A percentile compares a stretch with the other conserved stretches of the same genome.
These are phyloP conservation scores for Canavalia ensiformis DNA, from an alignment of 306 rosid species.

Conservation along the genomic window DNA sequence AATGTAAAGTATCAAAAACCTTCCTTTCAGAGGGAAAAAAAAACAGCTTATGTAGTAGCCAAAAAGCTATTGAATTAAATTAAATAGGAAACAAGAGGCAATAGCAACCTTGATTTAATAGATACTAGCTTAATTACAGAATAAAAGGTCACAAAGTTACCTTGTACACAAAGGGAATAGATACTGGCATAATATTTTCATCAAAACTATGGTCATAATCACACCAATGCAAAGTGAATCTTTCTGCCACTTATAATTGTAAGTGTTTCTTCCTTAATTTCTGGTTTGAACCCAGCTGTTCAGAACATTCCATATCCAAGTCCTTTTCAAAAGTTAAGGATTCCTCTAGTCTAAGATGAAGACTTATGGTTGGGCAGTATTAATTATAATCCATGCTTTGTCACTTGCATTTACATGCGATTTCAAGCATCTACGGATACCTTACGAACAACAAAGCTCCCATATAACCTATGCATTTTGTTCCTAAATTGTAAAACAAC, in stretches of 20 bases:
- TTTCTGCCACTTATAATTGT: neutral
- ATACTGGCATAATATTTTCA: slow-evolving; percentile 14
- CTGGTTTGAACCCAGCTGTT: slow-evolving; percentile 27
- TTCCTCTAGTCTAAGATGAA: slow-evolving; percentile 20
- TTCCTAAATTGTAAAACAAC: slow-evolving; percentile 9
- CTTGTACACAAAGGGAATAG: neutral
- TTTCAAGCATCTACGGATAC: slow-evolving; percentile 6
- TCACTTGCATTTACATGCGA: neutral
- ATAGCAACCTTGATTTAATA: slow-evolving; percentile 15
- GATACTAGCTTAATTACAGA: slow-evolving; percentile 2
- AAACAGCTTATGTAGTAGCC: slow-evolving; percentile 6
- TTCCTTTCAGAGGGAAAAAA: neutral
- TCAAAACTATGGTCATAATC: neutral
- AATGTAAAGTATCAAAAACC: slow-evolving; percentile 6
- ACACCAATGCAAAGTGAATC: neutral
- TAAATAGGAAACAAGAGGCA: neutral
- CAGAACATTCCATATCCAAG: slow-evolving; percentile 11
- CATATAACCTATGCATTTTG: neutral
- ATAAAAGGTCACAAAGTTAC: slow-evolving; percentile 28
- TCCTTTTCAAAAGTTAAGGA: neutral
- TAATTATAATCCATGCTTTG: neutral
- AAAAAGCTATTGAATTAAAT: slow-evolving; percentile 10
- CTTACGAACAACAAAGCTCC: slow-evolving; percentile 7
- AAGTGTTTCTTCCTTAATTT: neutral
- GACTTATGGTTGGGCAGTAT: neutral